Conservation (phyloP, 2,329 filamentous ascomycete species). For the Colletotrichum sidae region DNA sequence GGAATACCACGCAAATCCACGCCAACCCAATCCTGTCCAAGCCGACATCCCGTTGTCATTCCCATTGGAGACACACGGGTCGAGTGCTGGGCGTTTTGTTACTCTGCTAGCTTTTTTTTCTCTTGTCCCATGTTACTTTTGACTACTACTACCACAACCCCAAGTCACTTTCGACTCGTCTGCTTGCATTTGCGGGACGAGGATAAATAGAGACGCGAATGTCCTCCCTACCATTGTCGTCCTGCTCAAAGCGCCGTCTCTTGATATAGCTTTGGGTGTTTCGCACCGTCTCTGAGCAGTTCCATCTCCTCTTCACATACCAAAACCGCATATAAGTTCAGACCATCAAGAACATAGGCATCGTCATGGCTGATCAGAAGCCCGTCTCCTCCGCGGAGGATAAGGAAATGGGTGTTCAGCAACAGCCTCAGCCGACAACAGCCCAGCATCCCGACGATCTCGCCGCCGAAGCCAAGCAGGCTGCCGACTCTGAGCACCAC, state of each 20-base stretch:
- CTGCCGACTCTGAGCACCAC: conserved; percentile 53
- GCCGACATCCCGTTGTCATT: conserved; percentile 9
- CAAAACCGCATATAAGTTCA: neutral
- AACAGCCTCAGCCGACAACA: conserved; percentile 33
- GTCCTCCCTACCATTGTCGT: conserved; percentile 25
- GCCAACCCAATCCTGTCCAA: conserved; percentile 23
- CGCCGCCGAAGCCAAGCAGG: conserved; percentile 53
- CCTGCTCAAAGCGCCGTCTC: neutral
- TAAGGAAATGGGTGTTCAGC: conserved; percentile 41
- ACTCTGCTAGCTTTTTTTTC: conserved; percentile 12
- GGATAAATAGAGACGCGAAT: conserved; percentile 34
- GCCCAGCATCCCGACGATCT: conserved; percentile 40
- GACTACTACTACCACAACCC: neutral
- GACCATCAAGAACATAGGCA: neutral
- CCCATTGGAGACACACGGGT: conserved; percentile 21
- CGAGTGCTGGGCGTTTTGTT: conserved; percentile 23
- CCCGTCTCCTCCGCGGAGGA: conserved; percentile 27
- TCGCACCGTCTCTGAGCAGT: neutral
- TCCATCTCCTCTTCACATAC: neutral
- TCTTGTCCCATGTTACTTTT: conserved; percentile 16
- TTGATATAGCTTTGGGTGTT: no score
- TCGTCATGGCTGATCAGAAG: conserved; percentile 41
- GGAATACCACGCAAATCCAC: neutral
- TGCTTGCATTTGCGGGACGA: neutral
- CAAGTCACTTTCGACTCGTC: neutral